Conservation (phyloP, 1,284 basidiomycete genomes). For the Paramarasmius palmivorus region DNA sequence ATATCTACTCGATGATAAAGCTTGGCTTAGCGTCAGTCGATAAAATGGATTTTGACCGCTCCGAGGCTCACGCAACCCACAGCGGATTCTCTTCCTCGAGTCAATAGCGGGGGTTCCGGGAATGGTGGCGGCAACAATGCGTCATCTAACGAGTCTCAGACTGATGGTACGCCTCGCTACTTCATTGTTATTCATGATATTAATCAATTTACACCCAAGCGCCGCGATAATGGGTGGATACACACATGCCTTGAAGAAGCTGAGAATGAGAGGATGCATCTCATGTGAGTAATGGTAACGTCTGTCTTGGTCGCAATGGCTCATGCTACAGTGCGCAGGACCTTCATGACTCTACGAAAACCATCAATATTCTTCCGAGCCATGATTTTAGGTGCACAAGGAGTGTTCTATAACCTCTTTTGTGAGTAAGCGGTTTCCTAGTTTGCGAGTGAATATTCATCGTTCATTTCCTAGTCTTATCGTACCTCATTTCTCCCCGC, state of each 20-base stretch:
- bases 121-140: conserved; percentile 88
- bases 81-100: conserved; percentile 89
- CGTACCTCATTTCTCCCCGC: conserved; percentile 81
- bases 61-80: neutral
- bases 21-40: conserved; percentile 73
- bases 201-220: conserved; percentile 38
- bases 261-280: conserved; percentile 94
- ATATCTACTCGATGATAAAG: conserved; percentile 69
- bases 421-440: too few species aligned
- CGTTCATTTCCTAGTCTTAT: conserved; percentile 53
- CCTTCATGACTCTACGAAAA: conserved; percentile 85
- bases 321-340: conserved; percentile 51
- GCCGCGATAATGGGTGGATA: conserved; percentile 86
- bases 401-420: conserved; percentile 89
- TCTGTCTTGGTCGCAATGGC: conserved; percentile 8
- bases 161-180: conserved; percentile 60
- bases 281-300: conserved; percentile 56
- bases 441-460: too few species aligned
- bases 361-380: conserved; percentile 80
- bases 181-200: conserved; percentile 8
- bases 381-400: conserved; percentile 85
- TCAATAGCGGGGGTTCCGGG: conserved; percentile 92
- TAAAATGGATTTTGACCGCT: neutral
- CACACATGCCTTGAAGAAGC: conserved; percentile 89
- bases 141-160: conserved; percentile 82